Conservation (phyloP, 78 protist genomes). For the Diacronema lutheri region DNA sequence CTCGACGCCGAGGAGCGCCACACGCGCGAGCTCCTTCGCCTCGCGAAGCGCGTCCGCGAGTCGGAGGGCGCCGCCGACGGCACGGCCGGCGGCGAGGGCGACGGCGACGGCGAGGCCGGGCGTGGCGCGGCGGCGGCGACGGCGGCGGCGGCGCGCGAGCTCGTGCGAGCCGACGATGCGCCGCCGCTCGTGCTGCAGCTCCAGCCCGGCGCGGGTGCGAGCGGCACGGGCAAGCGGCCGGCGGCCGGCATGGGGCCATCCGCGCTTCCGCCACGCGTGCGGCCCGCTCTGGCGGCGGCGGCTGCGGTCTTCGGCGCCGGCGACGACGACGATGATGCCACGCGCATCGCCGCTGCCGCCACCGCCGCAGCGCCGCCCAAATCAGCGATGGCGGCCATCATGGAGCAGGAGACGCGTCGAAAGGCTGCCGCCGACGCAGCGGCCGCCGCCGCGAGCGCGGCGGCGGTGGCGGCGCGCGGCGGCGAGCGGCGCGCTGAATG, state of each 20-base stretch:
- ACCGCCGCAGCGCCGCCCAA: neutral
- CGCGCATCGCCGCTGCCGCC: no score
- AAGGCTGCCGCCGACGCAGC: neutral
- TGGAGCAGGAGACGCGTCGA: neutral
- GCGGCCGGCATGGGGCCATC: no score
- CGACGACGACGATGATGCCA: neutral
- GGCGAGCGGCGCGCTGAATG: neutral
- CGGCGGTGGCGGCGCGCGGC: slow-evolving; percentile 1
- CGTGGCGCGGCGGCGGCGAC: no score
- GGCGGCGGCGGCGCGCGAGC: neutral
- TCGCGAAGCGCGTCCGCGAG: neutral
- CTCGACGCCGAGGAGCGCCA: slow-evolving; percentile 8
- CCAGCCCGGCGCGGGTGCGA: no score
- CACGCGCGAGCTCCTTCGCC: neutral
- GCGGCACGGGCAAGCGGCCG: no score
- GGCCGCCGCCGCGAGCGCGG: neutral
- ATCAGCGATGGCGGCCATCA: neutral
- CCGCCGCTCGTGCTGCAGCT: no score
- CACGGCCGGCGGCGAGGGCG: neutral
- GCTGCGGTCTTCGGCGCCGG: neutral
- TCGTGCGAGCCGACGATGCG: neutral
- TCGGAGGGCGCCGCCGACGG: neutral
- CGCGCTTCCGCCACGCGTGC: neutral
- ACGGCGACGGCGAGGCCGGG: neutral
- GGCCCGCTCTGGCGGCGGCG: neutral